Evolutionary conservation across 1,139 yeast genomes (phyloP), one percentile per base, ranked within the genome.

Genomic region (Suhomyces chickasaworum): DNA sequence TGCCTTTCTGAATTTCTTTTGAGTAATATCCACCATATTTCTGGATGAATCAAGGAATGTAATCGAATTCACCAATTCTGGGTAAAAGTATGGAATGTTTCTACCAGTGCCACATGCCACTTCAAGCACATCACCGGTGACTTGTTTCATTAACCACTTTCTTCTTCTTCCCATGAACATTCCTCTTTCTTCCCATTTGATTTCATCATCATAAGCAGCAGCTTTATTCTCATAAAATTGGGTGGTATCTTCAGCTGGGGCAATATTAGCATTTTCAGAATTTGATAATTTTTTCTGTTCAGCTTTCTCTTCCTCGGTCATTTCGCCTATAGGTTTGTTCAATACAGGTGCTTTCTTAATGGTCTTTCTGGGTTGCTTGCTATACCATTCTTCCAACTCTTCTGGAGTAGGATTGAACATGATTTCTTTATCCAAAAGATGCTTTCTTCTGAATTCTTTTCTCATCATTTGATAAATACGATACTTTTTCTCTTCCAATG

Each of bases 31-130:
- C 68, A 93, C 81, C 99, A 93, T 93, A 47, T 86, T 82, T 46
- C 73, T 64, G 0, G 97, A 86, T 1, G 97, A 80, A 63, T 93
- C 99, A 40, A 91, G 68, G 58, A 88, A 89, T 0, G 98, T 93
- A 32, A 89, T 78, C 0, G 96, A 86, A 37, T 77, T 75, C 37
- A 91, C 71, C 21, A 71, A 63, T 2, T 78, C 75, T 21, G 85
- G 79, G 46, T 83, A 75, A 54, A 90, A 69, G 62, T 86, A 90
- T 40, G 86, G 83, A 50, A 91, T 78, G 61, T 93, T 93, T 64
- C 99, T 78, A 4, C 99, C 99, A 0, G 99, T 93, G 46, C 99
- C 99, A 61, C 96, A 89, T 0, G 97, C 86, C 15, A 91, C 93
- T 66, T 95, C 99, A 49, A 93, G 71, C 1, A 90, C 97, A 61